These are phyloP conservation scores for Vachellia collinsii DNA, from an alignment of 306 rosid genomes.

Conservation along the genomic window DNA sequence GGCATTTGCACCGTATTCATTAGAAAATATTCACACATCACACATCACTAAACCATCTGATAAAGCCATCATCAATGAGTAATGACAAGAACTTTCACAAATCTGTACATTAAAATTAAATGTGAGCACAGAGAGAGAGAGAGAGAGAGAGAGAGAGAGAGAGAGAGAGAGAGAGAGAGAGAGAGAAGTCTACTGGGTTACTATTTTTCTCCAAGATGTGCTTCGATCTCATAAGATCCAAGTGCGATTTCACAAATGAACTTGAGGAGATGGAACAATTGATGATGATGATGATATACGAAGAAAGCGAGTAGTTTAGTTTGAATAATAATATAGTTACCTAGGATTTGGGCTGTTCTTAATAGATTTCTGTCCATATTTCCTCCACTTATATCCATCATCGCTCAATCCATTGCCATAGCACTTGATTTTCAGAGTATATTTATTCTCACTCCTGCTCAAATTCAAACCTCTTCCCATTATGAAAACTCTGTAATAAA, in stretches of 20 bases:
- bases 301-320: background rate
- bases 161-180: too few relatives aligned
- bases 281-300: too few relatives aligned
- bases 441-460: conserved; percentile 80
- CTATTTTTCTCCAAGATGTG: background rate
- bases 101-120: background rate
- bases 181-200: background rate
- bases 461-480: conserved; percentile 52
- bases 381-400: conserved; percentile 96
- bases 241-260: background rate
- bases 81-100: conserved; percentile 23
- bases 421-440: conserved; percentile 75
- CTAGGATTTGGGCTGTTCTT: conserved; percentile 95
- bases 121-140: too few relatives aligned
- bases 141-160: too few relatives aligned
- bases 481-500: conserved; percentile 52
- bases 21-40: background rate
- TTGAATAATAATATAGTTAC: conserved; percentile 36
- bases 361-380: conserved; percentile 89
- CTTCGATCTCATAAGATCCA: background rate
- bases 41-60: conserved; percentile 27
- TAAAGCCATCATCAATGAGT: background rate
- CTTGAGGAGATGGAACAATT: background rate
- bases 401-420: conserved; percentile 74
- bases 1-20: background rate